These are phyloP conservation scores for Tetrapisispora phaffii DNA, from an alignment of 805 yeast genomes.

Conservation along the genomic window DNA sequence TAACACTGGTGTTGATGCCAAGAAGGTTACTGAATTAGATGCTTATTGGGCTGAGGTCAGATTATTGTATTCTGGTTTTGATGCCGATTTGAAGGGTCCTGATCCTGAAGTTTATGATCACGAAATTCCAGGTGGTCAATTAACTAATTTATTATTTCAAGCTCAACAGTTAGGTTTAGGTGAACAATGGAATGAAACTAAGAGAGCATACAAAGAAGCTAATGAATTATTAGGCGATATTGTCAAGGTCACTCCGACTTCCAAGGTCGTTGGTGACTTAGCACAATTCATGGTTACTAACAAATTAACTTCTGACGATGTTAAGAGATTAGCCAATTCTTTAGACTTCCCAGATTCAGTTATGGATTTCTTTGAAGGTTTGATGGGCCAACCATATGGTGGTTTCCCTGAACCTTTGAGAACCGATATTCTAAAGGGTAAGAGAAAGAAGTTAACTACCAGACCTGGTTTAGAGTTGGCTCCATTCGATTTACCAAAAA, in stretches of 20 bases:
- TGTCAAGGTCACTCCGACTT: constrained; percentile 97
- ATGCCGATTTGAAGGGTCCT: constrained; percentile 97
- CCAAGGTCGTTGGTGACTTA: constrained; percentile 98
- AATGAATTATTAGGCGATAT: constrained; percentile 87
- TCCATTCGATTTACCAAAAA: constrained; percentile 68
- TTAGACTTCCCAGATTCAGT: constrained; percentile 98
- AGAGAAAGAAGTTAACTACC: constrained; percentile 77
- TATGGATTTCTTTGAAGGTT: constrained; percentile 95
- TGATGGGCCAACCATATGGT: constrained; percentile 98
- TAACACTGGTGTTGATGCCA: constrained; percentile 59
- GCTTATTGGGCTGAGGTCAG: constrained; percentile 99
- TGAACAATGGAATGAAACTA: constrained; percentile 91
- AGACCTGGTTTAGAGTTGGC: constrained; percentile 89
- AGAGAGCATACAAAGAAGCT: constrained; percentile 87
- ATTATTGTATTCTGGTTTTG: constrained; percentile 90
- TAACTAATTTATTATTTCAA: constrained; percentile 95
- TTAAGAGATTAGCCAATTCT: constrained; percentile 73
- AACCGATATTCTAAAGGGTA: constrained; percentile 78
- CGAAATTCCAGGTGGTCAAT: constrained; percentile 99
- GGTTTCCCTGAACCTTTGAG: constrained; percentile 99
- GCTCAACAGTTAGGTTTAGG: constrained; percentile 98
- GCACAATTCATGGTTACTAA: constrained; percentile 99
- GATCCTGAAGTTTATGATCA: constrained; percentile 98
- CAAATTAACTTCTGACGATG: constrained; percentile 78
- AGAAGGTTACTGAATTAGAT: constrained; percentile 73